Conservation (phyloP, 768 basidiomycete genomes). For the Roridomyces roridus region DNA sequence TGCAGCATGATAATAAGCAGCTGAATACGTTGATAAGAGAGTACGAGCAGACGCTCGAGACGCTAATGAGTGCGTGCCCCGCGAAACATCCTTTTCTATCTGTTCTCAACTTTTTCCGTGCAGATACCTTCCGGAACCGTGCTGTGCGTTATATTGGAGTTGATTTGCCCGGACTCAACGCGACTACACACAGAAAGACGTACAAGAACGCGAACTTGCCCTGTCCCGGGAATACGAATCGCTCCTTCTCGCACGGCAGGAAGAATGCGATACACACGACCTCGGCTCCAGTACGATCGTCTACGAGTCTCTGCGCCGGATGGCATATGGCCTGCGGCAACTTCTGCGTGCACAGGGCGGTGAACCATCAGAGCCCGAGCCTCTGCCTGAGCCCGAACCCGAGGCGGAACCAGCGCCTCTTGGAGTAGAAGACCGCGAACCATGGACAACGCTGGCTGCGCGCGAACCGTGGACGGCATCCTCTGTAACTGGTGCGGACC, state of each 20-base stretch:
- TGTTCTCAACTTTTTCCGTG: background rate
- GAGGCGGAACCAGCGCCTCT: conserved; percentile 15
- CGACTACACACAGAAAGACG: conserved; percentile 72
- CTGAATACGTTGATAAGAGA: conserved; percentile 90
- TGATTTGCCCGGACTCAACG: conserved; percentile 3
- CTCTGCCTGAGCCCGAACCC: conserved; percentile 17
- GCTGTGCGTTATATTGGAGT: conserved; percentile 65
- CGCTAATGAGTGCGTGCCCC: conserved; percentile 77
- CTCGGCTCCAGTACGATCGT: conserved; percentile 68
- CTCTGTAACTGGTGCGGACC: conserved; percentile 57
- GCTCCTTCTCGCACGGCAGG: conserved; percentile 77
- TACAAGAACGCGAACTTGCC: conserved; percentile 90
- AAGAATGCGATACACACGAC: conserved; percentile 63
- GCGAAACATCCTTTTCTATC: background rate
- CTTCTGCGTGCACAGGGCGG: conserved; percentile 74
- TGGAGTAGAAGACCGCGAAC: conserved; percentile 46
- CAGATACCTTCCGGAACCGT: conserved; percentile 78
- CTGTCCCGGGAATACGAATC: conserved; percentile 91
- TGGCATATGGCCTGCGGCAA: conserved; percentile 73
- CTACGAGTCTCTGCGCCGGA: conserved; percentile 70
- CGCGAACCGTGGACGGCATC: conserved; percentile 42
- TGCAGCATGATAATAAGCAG: conserved; percentile 97
- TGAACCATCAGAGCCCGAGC: conserved; percentile 53
- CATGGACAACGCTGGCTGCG: conserved; percentile 43
- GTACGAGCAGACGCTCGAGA: conserved; percentile 96